Conservation (phyloP, 1,139 yeast genomes). For the Chernovozyma aurita region DNA sequence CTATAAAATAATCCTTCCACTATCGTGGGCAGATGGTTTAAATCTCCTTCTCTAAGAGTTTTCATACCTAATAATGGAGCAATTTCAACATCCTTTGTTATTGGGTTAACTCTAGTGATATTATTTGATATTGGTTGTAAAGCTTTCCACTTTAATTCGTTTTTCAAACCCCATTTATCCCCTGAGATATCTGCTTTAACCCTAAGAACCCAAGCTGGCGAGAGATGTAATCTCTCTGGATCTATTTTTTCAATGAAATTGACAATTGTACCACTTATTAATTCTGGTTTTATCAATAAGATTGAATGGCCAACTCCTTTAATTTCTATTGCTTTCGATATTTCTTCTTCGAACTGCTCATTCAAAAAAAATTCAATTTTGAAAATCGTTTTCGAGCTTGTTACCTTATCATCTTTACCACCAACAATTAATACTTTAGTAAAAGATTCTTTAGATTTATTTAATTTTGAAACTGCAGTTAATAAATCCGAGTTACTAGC, state of each 20-base stretch:
- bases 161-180: conserved; percentile 76
- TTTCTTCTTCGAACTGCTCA: conserved; percentile 21
- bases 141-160: conserved; percentile 66
- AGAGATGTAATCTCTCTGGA: conserved; percentile 45
- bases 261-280: conserved; percentile 57
- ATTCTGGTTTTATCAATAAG: conserved; percentile 60
- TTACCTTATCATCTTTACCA: conserved; percentile 55
- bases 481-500: conserved; percentile 43
- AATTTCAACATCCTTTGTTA: conserved; percentile 21
- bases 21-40: conserved; percentile 51
- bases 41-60: conserved; percentile 65
- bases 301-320: conserved; percentile 64
- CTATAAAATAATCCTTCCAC: conserved; percentile 46
- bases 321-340: conserved; percentile 35
- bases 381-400: conserved; percentile 38
- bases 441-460: conserved; percentile 29
- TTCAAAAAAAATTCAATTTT: conserved; percentile 23
- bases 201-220: conserved; percentile 62
- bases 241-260: conserved; percentile 52
- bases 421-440: conserved; percentile 49
- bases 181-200: conserved; percentile 59
- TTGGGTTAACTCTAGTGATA: conserved; percentile 25
- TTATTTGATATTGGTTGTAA: conserved; percentile 47
- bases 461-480: conserved; percentile 32
- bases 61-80: conserved; percentile 69